Percentiles rank a stretch among this genome's conserved stretches.
Evolutionary conservation across 805 yeast species (phyloP).

Genomic region (Ogataea dorogensis): DNA sequence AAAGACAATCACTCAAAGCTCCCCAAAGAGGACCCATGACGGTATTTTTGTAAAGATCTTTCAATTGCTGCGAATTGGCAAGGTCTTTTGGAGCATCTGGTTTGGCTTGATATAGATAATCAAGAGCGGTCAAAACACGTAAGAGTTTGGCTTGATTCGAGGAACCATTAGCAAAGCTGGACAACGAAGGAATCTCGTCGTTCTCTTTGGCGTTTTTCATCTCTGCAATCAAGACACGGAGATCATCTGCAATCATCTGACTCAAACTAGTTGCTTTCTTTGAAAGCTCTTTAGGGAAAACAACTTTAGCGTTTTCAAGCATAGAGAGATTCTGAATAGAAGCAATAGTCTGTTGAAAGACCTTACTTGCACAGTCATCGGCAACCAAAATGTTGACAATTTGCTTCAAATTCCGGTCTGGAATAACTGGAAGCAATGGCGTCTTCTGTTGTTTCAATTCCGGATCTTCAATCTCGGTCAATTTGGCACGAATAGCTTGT

Average conservation of each 20-base stretch:
- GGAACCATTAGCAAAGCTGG: constrained; percentile 71
- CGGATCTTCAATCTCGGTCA: constrained; percentile 34
- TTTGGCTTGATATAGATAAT: constrained; percentile 64
- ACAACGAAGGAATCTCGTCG: constrained; percentile 46
- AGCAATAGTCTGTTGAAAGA: constrained; percentile 79
- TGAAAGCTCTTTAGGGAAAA: constrained; percentile 68
- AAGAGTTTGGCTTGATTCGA: constrained; percentile 89
- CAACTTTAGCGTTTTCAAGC: constrained; percentile 56
- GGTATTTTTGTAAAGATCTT: constrained; percentile 60
- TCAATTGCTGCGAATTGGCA: constrained; percentile 48
- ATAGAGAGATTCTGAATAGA: constrained; percentile 74
- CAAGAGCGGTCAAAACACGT: constrained; percentile 82
- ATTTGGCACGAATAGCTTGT: constrained; percentile 43
- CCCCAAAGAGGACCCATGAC: constrained; percentile 83
- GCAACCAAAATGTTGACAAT: constrained; percentile 69
- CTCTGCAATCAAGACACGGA: constrained; percentile 47
- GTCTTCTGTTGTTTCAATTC: constrained; percentile 20
- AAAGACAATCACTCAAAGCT: constrained; percentile 70
- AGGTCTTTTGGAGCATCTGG: constrained; percentile 27
- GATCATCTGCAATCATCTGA: constrained; percentile 50
- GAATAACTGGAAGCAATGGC: constrained; percentile 58
- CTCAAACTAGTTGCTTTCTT: constrained; percentile 62
- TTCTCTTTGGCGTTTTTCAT: constrained; percentile 41
- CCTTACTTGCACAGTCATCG: constrained; percentile 80
- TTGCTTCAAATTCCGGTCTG: constrained; percentile 57